These are phyloP conservation scores for Cyclospora cayetanensis DNA, from an alignment of 169 alveolate species.

Conservation along the genomic window DNA sequence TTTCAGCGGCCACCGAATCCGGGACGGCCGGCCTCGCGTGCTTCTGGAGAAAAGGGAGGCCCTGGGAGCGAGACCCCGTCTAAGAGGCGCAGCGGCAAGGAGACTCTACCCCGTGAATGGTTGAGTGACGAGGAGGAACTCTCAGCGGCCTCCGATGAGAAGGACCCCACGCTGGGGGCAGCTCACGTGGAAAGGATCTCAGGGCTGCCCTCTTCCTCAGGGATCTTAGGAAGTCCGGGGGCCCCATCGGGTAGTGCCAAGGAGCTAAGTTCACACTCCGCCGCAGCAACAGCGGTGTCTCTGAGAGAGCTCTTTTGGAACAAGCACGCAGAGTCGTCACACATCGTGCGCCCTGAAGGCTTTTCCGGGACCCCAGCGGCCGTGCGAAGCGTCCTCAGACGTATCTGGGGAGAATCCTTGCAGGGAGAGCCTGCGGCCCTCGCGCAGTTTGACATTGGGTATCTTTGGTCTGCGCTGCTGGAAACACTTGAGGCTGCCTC, in stretches of 20 bases:
- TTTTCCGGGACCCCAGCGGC: background rate
- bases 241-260: no score
- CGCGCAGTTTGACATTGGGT: background rate
- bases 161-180: no score
- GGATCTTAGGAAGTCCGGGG: background rate
- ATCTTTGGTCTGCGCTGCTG: conserved; percentile 29
- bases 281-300: background rate
- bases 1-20: background rate
- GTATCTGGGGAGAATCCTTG: background rate
- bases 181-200: background rate
- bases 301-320: background rate
- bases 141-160: conserved; percentile 12
- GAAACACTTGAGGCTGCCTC: conserved; percentile 37
- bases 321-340: background rate
- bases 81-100: no score
- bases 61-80: no score
- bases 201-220: background rate
- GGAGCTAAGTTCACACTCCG: no score
- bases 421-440: background rate
- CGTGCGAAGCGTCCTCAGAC: background rate
- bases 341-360: background rate
- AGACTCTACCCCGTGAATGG: background rate
- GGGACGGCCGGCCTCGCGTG: no score
- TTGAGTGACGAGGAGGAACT: conserved; percentile 20
- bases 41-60: no score